Base-by-base conservation (phyloP, 202 grass and related monocot species). In the Setaria italica region DNA sequence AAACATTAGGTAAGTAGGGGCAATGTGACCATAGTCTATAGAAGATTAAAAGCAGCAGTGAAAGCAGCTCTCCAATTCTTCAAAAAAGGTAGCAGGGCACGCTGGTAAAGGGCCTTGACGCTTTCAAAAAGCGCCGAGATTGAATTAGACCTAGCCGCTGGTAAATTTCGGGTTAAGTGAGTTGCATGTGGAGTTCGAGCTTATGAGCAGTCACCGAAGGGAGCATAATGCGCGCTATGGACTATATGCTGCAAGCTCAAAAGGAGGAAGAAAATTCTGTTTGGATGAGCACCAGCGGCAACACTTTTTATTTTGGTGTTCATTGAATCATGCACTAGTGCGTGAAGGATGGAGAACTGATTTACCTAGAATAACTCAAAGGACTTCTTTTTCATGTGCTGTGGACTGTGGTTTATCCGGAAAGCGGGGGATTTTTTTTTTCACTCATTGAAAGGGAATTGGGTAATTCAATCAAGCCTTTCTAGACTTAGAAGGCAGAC, bases 71-170 rank as follows among this genome's bases (percentile, higher is more conserved):
- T 67, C 17, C 25, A 64, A 12, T 66, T 86, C 66, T 79, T 82
- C 32, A 72, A 39, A 85, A 60, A 57, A 88, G 46, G 32, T n/a
- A 85, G 72, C 81, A 53, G 14, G 48, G 77, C 82, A 78, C 76
- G 72, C 85, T 64, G 72, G 82, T 81, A 78, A 88, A 91, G 70
- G 58, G 64, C 3, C 47, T 91, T 72, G 63, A 66, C 85, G 64
- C 70, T 72, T 89, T 89, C 62, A 57, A 74, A 90, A 83, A 72
- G 67, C 21, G 5, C 67, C 67, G 54, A 21, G 79, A 55, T 41
- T 56, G 51, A 75, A 62, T 17, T 47, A 37, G 50, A 33, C 67
- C 15, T 13, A 55, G 59, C 42, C 11, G 50, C 45, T 11, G 46
- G 51, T 42, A 19, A 83, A 60, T 83, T 7, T 11, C 53, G 67